Percentiles rank a stretch among this genome's conserved stretches.
These are phyloP conservation scores for Cetradonia linearis DNA, from an alignment of 495 filamentous ascomycete species.

Conservation along the genomic window DNA sequence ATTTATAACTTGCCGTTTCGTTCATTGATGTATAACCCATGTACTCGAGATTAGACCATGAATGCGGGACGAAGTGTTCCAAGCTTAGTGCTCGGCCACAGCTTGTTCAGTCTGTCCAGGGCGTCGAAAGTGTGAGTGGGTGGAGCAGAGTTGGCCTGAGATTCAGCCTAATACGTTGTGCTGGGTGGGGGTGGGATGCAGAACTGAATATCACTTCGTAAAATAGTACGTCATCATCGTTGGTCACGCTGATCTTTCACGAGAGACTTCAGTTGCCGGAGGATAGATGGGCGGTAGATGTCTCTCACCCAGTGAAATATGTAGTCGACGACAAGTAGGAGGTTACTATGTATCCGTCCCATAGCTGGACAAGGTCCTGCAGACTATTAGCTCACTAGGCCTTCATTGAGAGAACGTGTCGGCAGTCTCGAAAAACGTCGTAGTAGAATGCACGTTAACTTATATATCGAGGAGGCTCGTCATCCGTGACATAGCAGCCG, in stretches of 20 bases:
- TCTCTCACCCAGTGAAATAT: slow-evolving; percentile 33
- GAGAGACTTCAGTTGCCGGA: not conserved
- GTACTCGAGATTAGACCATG: not conserved
- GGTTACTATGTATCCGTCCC: slow-evolving; percentile 25
- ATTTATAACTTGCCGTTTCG: not conserved
- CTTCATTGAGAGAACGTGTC: not conserved
- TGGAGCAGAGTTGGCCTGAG: not conserved
- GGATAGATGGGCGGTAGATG: slow-evolving; percentile 19
- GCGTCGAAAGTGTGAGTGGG: not conserved
- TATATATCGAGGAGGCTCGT: not conserved
- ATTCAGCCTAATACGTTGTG: not conserved
- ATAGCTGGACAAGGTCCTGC: slow-evolving; percentile 22
- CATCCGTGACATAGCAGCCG: slow-evolving; percentile 7
- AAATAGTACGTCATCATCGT: not conserved
- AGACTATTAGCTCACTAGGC: not conserved
- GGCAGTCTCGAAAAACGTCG: not conserved
- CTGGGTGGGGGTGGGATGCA: not conserved
- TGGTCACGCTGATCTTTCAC: not conserved
- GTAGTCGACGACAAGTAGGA: slow-evolving; percentile 31
- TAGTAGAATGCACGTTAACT: not conserved
- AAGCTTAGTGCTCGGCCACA: not conserved
- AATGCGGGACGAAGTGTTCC: not conserved
- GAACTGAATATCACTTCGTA: not conserved
- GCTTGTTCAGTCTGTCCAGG: not conserved
- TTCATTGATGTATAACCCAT: not conserved